Evolutionary conservation across 176 grass and related monocot species (phyloP).

Genomic region (Aegilops longissima): DNA sequence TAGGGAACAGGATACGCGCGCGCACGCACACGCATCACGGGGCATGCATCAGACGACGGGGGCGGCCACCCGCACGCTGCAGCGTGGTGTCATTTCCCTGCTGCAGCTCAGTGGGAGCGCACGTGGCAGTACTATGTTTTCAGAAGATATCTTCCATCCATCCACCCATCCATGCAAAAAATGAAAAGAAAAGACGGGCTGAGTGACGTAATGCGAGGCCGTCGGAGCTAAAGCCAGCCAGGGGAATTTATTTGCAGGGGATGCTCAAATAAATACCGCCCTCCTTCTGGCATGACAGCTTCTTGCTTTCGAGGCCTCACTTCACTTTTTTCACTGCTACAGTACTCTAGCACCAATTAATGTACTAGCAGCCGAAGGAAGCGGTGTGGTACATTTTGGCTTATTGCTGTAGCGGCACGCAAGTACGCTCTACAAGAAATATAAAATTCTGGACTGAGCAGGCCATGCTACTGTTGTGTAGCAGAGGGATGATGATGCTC

Average conservation of each 20-base stretch:
- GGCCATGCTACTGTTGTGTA: background rate
- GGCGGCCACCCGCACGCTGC: background rate
- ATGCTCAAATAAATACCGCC: background rate
- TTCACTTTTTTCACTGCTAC: background rate
- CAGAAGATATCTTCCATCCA: background rate
- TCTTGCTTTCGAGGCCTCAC: background rate
- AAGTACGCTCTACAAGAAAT: background rate
- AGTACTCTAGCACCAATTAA: background rate
- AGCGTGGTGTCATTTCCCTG: conserved; percentile 36
- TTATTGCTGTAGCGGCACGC: background rate
- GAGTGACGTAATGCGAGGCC: background rate
- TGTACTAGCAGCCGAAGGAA: no score
- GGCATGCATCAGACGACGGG: background rate
- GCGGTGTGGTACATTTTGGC: background rate
- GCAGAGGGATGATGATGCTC: background rate
- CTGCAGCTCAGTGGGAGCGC: background rate
- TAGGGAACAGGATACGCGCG: background rate
- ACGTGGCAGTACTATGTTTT: conserved; percentile 31
- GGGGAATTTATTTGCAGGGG: background rate
- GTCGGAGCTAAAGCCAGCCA: background rate
- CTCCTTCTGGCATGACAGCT: conserved; percentile 6
- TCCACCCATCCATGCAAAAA: background rate
- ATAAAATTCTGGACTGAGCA: background rate
- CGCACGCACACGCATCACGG: background rate
- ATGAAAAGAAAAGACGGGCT: background rate